Evolutionary conservation across 1,139 yeast genomes (phyloP), one percentile per base, ranked within the genome.

Genomic region (Magnusiomyces sp.): DNA sequence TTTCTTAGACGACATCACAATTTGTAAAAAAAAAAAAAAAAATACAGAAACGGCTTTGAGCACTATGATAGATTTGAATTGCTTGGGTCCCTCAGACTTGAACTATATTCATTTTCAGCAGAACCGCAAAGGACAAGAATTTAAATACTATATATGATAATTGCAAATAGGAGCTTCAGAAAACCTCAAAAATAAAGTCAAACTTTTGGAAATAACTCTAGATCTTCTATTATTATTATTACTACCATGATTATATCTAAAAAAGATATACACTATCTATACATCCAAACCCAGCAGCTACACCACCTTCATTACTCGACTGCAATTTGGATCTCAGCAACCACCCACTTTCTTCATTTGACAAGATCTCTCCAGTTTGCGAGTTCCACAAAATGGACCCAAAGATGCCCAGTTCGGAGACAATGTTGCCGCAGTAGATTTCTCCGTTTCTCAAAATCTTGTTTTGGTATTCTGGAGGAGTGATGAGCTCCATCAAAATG

Each of bases 271-370:
- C 71, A 60, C 90, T 85, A 67, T 92, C 98, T 48, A 92, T 88
- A 67, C 97, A 89, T 10, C 97, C 98, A 68, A 86, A 92, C 0
- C 98, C 98, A 13, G 98, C 97, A 32, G 97, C 97, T 34, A 92
- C 97, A 38, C 98, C 98, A 46, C 98, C 98, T 71, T 92, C 98
- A 66, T 92, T 81, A 50, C 95, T 84, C 2, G 83, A 72, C 57
- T 87, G 83, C 53, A 89, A 79, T 66, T 92, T 92, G 2, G 97
- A 87, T 67, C 98, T 79, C 59, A 92, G 71, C 56, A 92, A 73
- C 79, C 87, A 87, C 5, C 97, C 97, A 1, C 89, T 79, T 57
- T 77, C 77, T 42, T 79, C 78, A 64, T 92, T 92, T 20, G 47
- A 44, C 11, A 38, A 14, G 9, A 84, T 71, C 40, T 77, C 73